These are phyloP conservation scores for Fusarium papillatum DNA, from an alignment of 2,329 filamentous ascomycete genomes.

Conservation along the genomic window DNA sequence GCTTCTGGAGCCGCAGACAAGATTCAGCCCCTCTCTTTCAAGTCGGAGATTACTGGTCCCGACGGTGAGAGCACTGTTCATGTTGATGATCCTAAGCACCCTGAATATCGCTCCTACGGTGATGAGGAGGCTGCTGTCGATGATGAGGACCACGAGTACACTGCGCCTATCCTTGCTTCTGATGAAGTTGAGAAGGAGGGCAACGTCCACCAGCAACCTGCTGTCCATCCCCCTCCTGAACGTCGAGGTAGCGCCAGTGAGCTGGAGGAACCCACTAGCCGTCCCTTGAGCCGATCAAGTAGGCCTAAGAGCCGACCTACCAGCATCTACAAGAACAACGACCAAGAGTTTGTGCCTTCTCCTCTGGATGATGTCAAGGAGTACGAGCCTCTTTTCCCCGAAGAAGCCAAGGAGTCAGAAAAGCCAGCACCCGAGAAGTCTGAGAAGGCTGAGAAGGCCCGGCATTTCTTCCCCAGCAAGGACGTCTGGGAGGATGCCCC, in stretches of 20 bases:
- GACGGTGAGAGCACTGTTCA: conserved; percentile 77
- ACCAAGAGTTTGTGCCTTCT: conserved; percentile 70
- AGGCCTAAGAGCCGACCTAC: conserved; percentile 60
- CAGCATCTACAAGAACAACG: conserved; percentile 70
- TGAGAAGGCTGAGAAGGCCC: conserved; percentile 53
- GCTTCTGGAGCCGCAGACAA: conserved; percentile 44
- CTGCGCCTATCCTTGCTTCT: conserved; percentile 86
- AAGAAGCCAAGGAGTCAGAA: conserved; percentile 71
- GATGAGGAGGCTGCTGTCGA: conserved; percentile 62
- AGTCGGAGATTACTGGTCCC: conserved; percentile 48
- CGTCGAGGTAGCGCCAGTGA: conserved; percentile 72
- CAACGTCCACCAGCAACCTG: conserved; percentile 80
- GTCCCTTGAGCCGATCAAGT: conserved; percentile 65
- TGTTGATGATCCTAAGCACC: conserved; percentile 72
- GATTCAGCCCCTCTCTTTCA: conserved; percentile 37
- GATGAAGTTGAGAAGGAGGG: conserved; percentile 87
- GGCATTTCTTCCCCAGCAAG: conserved; percentile 88
- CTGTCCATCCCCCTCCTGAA: conserved; percentile 81
- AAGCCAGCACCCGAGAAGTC: conserved; percentile 49
- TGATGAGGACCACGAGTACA: conserved; percentile 72
- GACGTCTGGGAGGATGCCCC: conserved; percentile 99
- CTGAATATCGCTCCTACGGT: conserved; percentile 54
- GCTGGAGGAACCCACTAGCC: conserved; percentile 69
- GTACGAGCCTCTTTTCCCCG: conserved; percentile 94
- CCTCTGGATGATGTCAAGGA: conserved; percentile 91